Base-by-base conservation (phyloP, 495 filamentous ascomycete genomes). In the Bombardia bombarda region DNA sequence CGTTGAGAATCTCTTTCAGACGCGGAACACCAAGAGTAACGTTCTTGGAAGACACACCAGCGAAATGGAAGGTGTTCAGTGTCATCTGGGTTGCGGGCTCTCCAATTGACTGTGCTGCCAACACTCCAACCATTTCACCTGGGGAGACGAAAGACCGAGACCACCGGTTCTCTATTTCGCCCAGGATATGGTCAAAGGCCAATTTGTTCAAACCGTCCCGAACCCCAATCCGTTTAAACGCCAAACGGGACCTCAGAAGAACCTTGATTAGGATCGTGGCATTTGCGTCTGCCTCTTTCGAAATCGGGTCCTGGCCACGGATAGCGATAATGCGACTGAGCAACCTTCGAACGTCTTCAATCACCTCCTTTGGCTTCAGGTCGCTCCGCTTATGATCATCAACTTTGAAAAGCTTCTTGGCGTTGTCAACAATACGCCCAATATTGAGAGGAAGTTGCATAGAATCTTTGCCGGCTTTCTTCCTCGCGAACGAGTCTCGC, bases 81-180 rank as follows among this genome's bases (percentile, higher is more conserved):
- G 92, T 99, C 92, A 99, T 99, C 69, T 99, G 92, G 2, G 92
- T 99, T 33, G 92, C 92, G 16, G 92, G 92, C 62, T 99, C 92
- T 71, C 92, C 92, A 63, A 99, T 97, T 20, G 90, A 96, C 66
- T 99, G 92, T 9, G 92, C 92, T 42, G 92, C 92, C 55, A 99
- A 75, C 24, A 97, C 93, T 61, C 92, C 92, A 42, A 97, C 93
- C 92, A 99, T 99, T 62, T 99, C 92, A 51, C 92, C 92, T 24
- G 92, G 87, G 47, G 78, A 82, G 26, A 93, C 92, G 42, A 77
- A 72, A 33, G 93, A 78, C 54, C 80, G 77, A 16, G 78, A 72
- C 73, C 94, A 99, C 31, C 87, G 78, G 54, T 69, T 84, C 68
- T 96, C 87, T 28, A 97, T 71, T 49, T 95, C 90, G 48, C 93